These are phyloP conservation scores for Xylaria sp. DNA, from an alignment of 2,329 filamentous ascomycete species.

Conservation along the genomic window DNA sequence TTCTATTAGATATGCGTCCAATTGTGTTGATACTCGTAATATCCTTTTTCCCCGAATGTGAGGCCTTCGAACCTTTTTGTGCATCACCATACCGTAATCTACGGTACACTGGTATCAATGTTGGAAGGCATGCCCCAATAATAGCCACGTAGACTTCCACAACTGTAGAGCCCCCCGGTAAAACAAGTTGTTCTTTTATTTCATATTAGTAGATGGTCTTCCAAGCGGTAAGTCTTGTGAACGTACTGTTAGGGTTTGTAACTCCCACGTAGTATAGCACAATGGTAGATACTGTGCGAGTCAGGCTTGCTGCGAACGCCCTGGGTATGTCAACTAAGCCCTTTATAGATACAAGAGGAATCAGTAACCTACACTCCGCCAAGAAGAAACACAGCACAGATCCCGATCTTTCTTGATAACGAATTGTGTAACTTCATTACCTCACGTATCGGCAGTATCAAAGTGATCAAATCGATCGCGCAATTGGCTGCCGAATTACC, in stretches of 20 bases:
- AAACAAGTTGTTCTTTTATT: conserved; percentile 19
- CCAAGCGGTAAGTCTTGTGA: background rate
- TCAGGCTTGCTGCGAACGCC: background rate
- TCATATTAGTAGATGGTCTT: background rate
- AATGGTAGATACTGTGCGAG: background rate
- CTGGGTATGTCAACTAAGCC: background rate
- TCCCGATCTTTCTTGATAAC: background rate
- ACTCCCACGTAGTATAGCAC: background rate
- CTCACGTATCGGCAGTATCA: background rate
- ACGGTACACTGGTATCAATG: conserved; percentile 37
- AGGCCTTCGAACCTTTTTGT: background rate
- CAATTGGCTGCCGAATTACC: conserved; percentile 31
- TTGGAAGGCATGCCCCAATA: conserved; percentile 38
- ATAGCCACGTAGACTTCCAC: conserved; percentile 39
- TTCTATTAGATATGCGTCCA: background rate
- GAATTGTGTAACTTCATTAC: background rate
- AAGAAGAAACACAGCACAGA: background rate
- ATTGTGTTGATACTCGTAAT: background rate
- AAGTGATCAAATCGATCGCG: conserved; percentile 23
- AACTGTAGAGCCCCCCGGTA: conserved; percentile 20
- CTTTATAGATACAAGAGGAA: background rate
- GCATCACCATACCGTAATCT: conserved; percentile 28
- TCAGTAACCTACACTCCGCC: background rate
- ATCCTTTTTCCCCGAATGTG: background rate
- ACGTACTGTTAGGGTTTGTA: background rate